Conservation (phyloP, 352 stramenopile genomes). For the Elongisporangium prolatum region DNA sequence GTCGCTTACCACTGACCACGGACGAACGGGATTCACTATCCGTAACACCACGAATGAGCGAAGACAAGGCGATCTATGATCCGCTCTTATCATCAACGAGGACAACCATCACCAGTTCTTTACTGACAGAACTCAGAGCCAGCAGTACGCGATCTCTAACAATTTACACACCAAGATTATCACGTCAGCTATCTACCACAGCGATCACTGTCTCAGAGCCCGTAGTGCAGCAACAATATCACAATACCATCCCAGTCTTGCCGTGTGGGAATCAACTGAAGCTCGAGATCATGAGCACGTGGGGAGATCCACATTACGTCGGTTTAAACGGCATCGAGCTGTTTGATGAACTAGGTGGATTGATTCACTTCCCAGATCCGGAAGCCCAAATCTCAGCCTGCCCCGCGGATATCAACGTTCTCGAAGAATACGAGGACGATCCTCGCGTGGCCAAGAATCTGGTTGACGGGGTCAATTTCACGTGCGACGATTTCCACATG, state of each 20-base stretch:
- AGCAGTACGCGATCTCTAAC: background rate
- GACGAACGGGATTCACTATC: slow-evolving; percentile 5
- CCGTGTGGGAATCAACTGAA: slow-evolving; percentile 52
- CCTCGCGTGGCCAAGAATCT: slow-evolving; percentile 65
- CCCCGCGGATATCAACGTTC: slow-evolving; percentile 83
- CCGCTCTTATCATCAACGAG: background rate
- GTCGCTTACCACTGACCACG: slow-evolving; percentile 27
- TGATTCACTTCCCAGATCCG: slow-evolving; percentile 44
- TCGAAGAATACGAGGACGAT: slow-evolving; percentile 85
- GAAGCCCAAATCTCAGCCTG: slow-evolving; percentile 49
- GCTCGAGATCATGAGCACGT: slow-evolving; percentile 83
- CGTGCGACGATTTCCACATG: slow-evolving; percentile 89
- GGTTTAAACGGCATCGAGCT: slow-evolving; percentile 88
- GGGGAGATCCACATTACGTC: slow-evolving; percentile 88
- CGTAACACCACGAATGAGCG: background rate
- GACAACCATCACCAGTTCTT: background rate
- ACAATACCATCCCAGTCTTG: slow-evolving; percentile 44
- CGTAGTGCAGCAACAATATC: background rate
- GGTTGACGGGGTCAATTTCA: slow-evolving; percentile 86
- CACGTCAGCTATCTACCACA: background rate
- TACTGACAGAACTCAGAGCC: slow-evolving; percentile 2
- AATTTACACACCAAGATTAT: background rate
- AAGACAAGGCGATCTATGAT: background rate
- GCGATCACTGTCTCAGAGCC: background rate
- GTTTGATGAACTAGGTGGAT: slow-evolving; percentile 66